Evolutionary conservation across 441 rosid genomes (phyloP).

Genomic region (Adansonia madagascariensis): DNA sequence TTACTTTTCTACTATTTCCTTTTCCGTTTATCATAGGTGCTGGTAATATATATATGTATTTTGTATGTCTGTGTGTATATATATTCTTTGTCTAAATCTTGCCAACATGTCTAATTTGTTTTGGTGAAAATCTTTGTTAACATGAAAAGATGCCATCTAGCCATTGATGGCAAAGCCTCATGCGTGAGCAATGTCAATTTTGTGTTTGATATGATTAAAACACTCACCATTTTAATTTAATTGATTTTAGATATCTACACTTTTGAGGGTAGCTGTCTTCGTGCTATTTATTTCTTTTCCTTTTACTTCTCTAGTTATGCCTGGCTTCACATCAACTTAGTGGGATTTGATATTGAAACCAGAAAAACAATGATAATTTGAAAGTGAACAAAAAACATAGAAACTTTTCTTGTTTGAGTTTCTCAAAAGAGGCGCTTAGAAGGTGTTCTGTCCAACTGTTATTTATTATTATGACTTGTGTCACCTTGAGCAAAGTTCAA

Average conservation of each 20-base stretch:
- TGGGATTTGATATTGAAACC: background rate
- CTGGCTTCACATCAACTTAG: background rate
- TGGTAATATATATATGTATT: background rate
- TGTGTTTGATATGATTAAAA: background rate
- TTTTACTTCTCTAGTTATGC: background rate
- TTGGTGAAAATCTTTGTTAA: slow-evolving; percentile 6
- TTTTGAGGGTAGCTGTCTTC: slow-evolving; percentile 9
- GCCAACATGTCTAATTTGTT: background rate
- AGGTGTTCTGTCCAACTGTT: background rate
- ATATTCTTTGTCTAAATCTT: background rate
- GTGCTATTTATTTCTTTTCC: slow-evolving; percentile 6
- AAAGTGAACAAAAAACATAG: background rate
- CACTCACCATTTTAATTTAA: slow-evolving; percentile 3
- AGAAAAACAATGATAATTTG: background rate
- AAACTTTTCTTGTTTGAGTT: slow-evolving; percentile 5
- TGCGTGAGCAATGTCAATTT: background rate
- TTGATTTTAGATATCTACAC: background rate
- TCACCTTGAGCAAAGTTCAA: background rate
- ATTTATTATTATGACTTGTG: background rate
- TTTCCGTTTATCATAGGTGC: background rate
- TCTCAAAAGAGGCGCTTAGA: background rate
- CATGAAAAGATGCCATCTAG: slow-evolving; percentile 5
- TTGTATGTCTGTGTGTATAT: background rate
- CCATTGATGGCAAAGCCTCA: slow-evolving; percentile 1
- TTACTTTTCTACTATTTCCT: background rate